Percentiles rank a stretch among this genome's conserved stretches.
These are phyloP conservation scores for Aphanomyces stellatus DNA, from an alignment of 352 stramenopile genomes.

Conservation along the genomic window DNA sequence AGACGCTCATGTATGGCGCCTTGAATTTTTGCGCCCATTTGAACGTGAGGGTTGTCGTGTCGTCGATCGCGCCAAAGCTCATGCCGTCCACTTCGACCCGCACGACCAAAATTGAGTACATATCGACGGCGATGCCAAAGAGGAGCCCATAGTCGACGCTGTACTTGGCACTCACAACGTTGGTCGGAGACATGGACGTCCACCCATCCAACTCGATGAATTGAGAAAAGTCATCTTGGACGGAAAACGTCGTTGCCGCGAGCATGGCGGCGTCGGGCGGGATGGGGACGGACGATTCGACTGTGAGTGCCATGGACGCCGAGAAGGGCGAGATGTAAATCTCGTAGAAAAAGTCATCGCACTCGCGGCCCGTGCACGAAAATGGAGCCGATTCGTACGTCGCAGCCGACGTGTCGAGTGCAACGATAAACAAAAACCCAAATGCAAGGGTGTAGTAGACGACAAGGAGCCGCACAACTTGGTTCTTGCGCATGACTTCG, in stretches of 20 bases:
- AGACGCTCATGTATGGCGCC: background rate
- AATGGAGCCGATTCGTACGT: background rate
- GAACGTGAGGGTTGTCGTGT: background rate
- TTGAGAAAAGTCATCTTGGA: background rate
- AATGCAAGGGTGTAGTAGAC: conserved; percentile 15
- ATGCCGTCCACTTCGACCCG: background rate
- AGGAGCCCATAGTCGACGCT: background rate
- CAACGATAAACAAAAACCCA: background rate
- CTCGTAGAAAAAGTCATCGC: background rate
- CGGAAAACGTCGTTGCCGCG: background rate
- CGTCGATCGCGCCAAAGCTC: background rate
- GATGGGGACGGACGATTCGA: background rate
- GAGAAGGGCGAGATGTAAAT: background rate
- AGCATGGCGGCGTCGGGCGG: background rate
- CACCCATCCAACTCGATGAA: background rate
- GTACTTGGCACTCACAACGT: background rate
- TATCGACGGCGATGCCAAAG: background rate
- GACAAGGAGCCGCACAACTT: background rate
- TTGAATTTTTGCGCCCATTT: background rate
- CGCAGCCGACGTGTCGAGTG: background rate
- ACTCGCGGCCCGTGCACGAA: background rate
- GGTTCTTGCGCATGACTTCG: background rate
- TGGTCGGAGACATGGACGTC: background rate
- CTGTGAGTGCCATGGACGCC: background rate
- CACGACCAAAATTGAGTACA: background rate